Conservation (phyloP, 78 protist species). For the Reticulomyxa filosa region DNA sequence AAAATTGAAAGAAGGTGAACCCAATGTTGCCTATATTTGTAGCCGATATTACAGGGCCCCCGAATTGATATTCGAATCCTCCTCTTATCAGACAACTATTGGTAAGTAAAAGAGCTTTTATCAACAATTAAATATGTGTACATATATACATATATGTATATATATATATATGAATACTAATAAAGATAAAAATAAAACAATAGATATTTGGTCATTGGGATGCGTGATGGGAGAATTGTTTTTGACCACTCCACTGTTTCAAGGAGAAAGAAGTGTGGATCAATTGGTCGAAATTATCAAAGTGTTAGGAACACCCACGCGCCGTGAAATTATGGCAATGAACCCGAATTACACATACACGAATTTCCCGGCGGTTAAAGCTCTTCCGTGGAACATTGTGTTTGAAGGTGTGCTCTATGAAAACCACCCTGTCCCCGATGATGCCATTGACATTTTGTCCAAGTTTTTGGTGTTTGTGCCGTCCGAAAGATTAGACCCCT, state of each 20-base stretch:
- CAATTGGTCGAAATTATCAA: slow-evolving; percentile 94
- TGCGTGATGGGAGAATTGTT: slow-evolving; percentile 82
- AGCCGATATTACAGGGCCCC: slow-evolving; percentile 99
- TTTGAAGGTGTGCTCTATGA: too few relatives aligned
- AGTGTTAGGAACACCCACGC: slow-evolving; percentile 42
- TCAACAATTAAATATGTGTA: not conserved
- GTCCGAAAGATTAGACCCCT: not conserved
- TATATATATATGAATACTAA: not conserved
- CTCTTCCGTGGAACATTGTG: slow-evolving; percentile 27
- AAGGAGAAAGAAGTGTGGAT: slow-evolving; percentile 73
- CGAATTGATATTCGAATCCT: slow-evolving; percentile 93
- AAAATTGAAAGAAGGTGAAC: slow-evolving; percentile 63
- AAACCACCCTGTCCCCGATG: too few relatives aligned
- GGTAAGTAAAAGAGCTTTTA: slow-evolving; percentile 21
- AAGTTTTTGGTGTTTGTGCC: not conserved
- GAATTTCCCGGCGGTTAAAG: slow-evolving; percentile 27
- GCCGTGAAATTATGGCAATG: slow-evolving; percentile 34
- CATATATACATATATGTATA: not conserved
- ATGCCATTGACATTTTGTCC: not conserved
- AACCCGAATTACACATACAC: slow-evolving; percentile 37
- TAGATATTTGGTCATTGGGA: slow-evolving; percentile 67
- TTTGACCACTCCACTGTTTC: slow-evolving; percentile 76
- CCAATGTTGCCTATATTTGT: slow-evolving; percentile 96
- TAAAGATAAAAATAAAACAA: not conserved
- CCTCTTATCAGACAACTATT: slow-evolving; percentile 77